Evolutionary conservation across 2,329 filamentous ascomycete species (phyloP), one percentile per base, ranked within the genome.

Genomic region (Verticillium klebahnii): DNA sequence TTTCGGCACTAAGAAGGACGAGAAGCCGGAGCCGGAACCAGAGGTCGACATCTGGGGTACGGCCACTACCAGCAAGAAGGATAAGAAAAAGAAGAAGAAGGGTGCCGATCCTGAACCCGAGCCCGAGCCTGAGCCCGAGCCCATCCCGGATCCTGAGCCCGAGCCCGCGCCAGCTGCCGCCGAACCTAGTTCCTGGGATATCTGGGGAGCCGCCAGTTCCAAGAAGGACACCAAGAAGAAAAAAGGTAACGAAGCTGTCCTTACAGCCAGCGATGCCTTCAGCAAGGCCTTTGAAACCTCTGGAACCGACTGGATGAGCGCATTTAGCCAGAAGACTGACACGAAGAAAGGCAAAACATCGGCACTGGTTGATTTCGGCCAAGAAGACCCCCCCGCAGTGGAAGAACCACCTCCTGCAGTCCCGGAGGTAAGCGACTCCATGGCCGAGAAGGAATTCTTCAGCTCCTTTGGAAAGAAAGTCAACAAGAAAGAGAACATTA

Each of bases 391-490:
- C 8, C 64, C 65, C 14, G 39, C 58, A 34, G 62, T 64, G 17
- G 64, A 69, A 29, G 70, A 72, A 36, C 69, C 67, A 34, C 70
- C 69, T 54, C 66, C 68, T 39, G 66, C 67, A 52, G 73, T 61
- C 12, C 69, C 72, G 12, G 72, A 71, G 45, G 62, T 73, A 63
- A 67, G 70, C 15, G 71, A 73, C 57, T 65, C 74, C 58, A 69
- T 74, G 39, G 73, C 70, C 15, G 77, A 78, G 52, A 81, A 84
- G 60, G 82, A 82, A 62, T 84, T 85, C 66, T 85, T 85, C 70
- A 80, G 77, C 63, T 80, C 82, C 57, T 87, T 58, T 31, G 57
- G 72, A 69, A 57, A 68, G 66, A 58, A 58, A 23, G 29, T 29
- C 9, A 34, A 32, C 23, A 57, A 57, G 32, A 58, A 34, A 36